These are phyloP conservation scores for Ceratocystis lukuohia DNA, from an alignment of 2,329 filamentous ascomycete species.

Conservation along the genomic window DNA sequence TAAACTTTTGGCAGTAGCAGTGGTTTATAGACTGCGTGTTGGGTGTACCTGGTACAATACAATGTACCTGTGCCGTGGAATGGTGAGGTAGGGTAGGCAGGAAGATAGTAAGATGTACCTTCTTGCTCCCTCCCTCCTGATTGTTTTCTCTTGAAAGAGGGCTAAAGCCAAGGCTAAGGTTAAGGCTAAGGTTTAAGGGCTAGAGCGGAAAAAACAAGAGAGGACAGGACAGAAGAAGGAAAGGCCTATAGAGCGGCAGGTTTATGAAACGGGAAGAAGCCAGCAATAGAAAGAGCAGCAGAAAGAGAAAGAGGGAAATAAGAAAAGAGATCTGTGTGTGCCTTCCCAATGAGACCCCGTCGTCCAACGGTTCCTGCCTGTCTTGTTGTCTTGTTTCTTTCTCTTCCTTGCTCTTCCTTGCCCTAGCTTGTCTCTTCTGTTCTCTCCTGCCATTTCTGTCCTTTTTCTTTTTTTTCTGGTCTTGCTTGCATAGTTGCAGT, in stretches of 20 bases:
- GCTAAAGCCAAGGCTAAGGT: too few species aligned
- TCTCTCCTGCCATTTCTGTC: neutral
- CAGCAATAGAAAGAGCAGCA: neutral
- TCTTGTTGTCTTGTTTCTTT: slow-evolving; percentile 7
- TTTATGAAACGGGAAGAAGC: too few species aligned
- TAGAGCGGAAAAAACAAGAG: neutral
- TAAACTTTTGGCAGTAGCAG: neutral
- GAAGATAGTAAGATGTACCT: neutral
- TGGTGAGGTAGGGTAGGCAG: neutral
- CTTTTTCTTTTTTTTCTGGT: neutral
- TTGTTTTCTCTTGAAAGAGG: neutral
- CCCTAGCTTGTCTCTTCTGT: neutral
- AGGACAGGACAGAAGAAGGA: neutral
- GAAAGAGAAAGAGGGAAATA: neutral
- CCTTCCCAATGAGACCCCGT: slow-evolving; percentile 3
- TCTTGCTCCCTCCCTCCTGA: neutral
- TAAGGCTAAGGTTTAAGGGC: too few species aligned
- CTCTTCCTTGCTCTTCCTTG: neutral
- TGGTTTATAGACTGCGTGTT: neutral
- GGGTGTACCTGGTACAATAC: neutral
- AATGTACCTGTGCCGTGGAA: slow-evolving; percentile 3
- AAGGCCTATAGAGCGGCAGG: neutral
- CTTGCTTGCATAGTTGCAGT: neutral
- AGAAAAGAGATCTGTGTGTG: neutral
- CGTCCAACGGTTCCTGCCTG: neutral